phyloP scores from a whole-genome alignment of 345 rosid species.

The Capsella bursapastoris region DNA sequence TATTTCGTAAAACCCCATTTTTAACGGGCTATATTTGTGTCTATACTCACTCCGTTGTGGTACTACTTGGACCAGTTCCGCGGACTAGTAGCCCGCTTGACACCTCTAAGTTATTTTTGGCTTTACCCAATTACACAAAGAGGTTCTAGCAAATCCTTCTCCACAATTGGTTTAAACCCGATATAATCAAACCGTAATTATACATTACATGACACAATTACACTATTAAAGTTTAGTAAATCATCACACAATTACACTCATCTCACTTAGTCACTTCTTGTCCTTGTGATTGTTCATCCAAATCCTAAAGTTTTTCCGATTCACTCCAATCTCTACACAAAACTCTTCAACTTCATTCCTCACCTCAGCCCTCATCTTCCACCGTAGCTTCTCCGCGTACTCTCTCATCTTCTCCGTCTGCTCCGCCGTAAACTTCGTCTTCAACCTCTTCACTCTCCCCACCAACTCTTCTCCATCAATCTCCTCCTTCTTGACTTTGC shows the following conservation, averaged over 20 bases:
- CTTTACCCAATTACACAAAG: no score
- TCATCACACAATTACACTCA: neutral
- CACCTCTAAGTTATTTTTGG: no score
- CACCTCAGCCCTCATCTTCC: constrained; percentile 67
- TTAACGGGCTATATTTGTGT: no score
- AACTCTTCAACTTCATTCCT: constrained; percentile 53
- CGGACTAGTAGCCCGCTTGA: no score
- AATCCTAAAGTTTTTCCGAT: constrained; percentile 59
- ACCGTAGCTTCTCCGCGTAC: constrained; percentile 64
- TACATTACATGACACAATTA: neutral
- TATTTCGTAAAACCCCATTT: no score
- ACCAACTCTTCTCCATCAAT: neutral
- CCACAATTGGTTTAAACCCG: neutral
- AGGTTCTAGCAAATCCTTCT: no score
- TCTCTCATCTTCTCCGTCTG: constrained; percentile 71
- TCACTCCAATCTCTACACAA: constrained; percentile 61
- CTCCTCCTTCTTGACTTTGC: neutral
- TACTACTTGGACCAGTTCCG: no score
- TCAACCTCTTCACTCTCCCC: constrained; percentile 55
- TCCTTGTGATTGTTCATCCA: constrained; percentile 88
- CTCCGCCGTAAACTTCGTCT: constrained; percentile 68
- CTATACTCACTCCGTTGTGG: no score
- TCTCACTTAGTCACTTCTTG: constrained; percentile 8
- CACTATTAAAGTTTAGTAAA: neutral
- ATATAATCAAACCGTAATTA: neutral